phyloP scores from a whole-genome alignment of 2,329 filamentous ascomycete species.

The Westerdykella ornata region DNA sequence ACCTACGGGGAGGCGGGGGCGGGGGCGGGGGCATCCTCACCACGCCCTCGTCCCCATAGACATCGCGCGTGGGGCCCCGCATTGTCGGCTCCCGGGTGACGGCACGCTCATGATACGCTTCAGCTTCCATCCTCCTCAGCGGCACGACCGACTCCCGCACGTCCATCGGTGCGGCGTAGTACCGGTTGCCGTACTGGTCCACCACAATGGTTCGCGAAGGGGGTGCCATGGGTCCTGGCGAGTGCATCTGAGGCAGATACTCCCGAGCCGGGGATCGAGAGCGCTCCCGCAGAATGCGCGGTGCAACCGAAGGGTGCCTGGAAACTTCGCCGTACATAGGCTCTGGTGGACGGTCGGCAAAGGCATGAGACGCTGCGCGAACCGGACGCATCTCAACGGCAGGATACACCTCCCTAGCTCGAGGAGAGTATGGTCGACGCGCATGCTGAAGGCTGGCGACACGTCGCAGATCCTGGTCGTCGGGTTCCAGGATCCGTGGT shows the following conservation, averaged over 20 bases:
- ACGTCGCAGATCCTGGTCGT: conserved; percentile 43
- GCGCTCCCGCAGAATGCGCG: conserved; percentile 39
- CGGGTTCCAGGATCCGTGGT: conserved; percentile 36
- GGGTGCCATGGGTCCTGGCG: conserved; percentile 39
- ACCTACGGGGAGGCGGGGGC: conserved; percentile 40
- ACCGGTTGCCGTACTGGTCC: conserved; percentile 78
- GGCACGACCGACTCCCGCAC: conserved; percentile 51
- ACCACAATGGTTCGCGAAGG: conserved; percentile 63
- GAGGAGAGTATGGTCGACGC: conserved; percentile 40
- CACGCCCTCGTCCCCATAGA: conserved; percentile 36
- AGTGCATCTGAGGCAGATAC: conserved; percentile 35
- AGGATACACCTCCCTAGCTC: conserved; percentile 33
- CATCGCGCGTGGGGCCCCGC: conserved; percentile 45
- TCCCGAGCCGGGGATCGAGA: conserved; percentile 37
- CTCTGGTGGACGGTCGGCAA: conserved; percentile 35
- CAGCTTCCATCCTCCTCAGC: conserved; percentile 44
- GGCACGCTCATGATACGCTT: conserved; percentile 60
- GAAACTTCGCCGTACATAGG: conserved; percentile 36
- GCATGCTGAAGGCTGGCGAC: conserved; percentile 45
- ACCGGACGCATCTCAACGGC: conserved; percentile 33
- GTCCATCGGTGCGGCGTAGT: conserved; percentile 52
- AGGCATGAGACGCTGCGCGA: conserved; percentile 40
- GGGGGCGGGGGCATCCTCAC: conserved; percentile 43
- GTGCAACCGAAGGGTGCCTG: conserved; percentile 30
- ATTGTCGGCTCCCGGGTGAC: conserved; percentile 49